phyloP scores from a whole-genome alignment of 768 basidiomycete genomes.

The Gymnopilus dilepis region DNA sequence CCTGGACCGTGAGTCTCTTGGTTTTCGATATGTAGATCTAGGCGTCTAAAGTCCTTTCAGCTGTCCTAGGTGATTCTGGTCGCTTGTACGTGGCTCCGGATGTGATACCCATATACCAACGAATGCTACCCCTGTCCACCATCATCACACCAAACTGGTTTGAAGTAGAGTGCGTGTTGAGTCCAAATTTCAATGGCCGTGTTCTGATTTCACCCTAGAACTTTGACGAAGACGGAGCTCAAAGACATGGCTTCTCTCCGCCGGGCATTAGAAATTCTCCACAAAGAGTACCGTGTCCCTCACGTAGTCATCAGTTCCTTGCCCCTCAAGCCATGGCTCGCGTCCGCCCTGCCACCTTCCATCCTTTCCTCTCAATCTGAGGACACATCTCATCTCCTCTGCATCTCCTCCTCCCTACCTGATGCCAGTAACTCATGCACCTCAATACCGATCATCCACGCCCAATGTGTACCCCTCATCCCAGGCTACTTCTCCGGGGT shows the following conservation, averaged over 20 bases:
- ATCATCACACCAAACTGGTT: constrained; percentile 99
- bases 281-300: constrained; percentile 75
- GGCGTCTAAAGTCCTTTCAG: constrained; percentile 42
- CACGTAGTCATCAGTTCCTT: constrained; percentile 94
- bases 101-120: constrained; percentile 85
- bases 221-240: constrained; percentile 75
- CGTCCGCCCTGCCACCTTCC: constrained; percentile 51
- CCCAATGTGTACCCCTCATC: constrained; percentile 75
- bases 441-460: constrained; percentile 52
- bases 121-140: constrained; percentile 80
- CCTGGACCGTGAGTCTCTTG: constrained; percentile 77
- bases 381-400: constrained; percentile 66
- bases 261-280: constrained; percentile 72
- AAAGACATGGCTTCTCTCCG: constrained; percentile 69
- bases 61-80: constrained; percentile 94
- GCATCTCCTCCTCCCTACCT: constrained; percentile 70
- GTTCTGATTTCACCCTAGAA: constrained; percentile 47
- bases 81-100: constrained; percentile 86
- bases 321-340: constrained; percentile 68
- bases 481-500: constrained; percentile 96
- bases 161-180: constrained; percentile 82
- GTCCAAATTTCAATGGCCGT: constrained; percentile 27
- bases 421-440: constrained; percentile 21
- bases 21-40: background rate
- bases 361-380: constrained; percentile 41